Percentiles rank a stretch among this genome's conserved stretches.
Evolutionary conservation across 352 stramenopile species (phyloP).

Genomic region (Globisporangium mamillatum): DNA sequence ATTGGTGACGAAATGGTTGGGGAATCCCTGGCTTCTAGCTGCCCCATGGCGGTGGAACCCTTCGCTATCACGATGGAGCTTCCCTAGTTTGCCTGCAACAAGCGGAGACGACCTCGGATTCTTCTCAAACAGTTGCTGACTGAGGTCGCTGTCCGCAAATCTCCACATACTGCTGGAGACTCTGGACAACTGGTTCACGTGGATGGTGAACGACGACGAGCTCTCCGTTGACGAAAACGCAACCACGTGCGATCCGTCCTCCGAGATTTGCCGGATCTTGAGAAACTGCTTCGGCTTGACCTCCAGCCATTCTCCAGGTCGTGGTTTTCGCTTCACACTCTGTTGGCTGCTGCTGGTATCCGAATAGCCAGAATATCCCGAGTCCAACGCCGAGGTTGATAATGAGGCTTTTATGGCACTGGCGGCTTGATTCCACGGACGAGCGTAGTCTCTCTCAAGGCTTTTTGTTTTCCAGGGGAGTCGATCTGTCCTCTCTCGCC

Average conservation of each 20-base stretch:
- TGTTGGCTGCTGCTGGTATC: not conserved
- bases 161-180: slow-evolving; percentile 45
- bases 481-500: not conserved
- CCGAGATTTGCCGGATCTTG: slow-evolving; percentile 37
- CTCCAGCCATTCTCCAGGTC: slow-evolving; percentile 54
- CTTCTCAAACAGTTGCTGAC: slow-evolving; percentile 3
- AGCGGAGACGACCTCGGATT: not conserved
- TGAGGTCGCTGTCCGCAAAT: slow-evolving; percentile 16
- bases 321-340: slow-evolving; percentile 20
- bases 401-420: not conserved
- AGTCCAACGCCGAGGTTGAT: not conserved
- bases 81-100: slow-evolving; percentile 26
- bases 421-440: slow-evolving; percentile 19
- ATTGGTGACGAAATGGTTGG: slow-evolving; percentile 43
- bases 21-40: slow-evolving; percentile 50
- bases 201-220: slow-evolving; percentile 24
- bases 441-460: slow-evolving; percentile 19
- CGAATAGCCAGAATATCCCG: not conserved
- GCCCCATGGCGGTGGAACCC: slow-evolving; percentile 52
- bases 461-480: slow-evolving; percentile 22
- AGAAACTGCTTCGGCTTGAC: slow-evolving; percentile 43
- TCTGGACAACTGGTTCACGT: slow-evolving; percentile 26
- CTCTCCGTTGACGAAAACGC: slow-evolving; percentile 17
- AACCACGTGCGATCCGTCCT: slow-evolving; percentile 29
- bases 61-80: slow-evolving; percentile 52